phyloP scores from a whole-genome alignment of 164 flowering plant genomes.

The grape (Vitis vinifera) region ASM3070453v1 NC_081815.1:3929001-3929500 shows the following conservation, averaged over 20 bases:
- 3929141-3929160: neutral
- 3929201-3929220: conserved; percentile 49
- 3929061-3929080: conserved; percentile 53
- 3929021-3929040: neutral
- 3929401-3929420: too few relatives aligned
- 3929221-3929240: conserved; percentile 50
- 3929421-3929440: conserved; percentile 34
- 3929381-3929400: neutral
- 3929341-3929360: neutral
- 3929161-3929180: conserved; percentile 27
- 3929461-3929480: conserved; percentile 73
- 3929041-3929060: conserved; percentile 65
- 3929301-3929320: conserved; percentile 37
- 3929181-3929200: conserved; percentile 35
- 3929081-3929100: conserved; percentile 53
- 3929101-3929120: conserved; percentile 34
- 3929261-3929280: conserved; percentile 32
- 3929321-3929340: neutral
- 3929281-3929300: conserved; percentile 44
- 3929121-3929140: neutral
- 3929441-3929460: conserved; percentile 65
- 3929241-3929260: conserved; percentile 44
- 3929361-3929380: neutral
- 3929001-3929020: neutral
- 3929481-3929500: conserved; percentile 67